Base-by-base conservation (phyloP, 345 rosid genomes). In the Erysimum cheiranthoides region DNA sequence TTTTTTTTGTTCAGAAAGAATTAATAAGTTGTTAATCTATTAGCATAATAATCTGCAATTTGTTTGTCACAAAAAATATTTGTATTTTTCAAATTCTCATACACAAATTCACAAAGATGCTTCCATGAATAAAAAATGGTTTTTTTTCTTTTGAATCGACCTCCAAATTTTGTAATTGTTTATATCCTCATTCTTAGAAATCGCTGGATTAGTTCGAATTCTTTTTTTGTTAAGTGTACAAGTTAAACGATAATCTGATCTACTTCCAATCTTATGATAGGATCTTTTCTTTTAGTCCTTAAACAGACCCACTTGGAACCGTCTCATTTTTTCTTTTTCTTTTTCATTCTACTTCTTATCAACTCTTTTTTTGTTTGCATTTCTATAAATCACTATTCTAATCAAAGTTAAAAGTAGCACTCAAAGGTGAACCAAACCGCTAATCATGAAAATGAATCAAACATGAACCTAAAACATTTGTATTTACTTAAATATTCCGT, bases 341-440 rank as follows among this genome's bases (percentile, higher is more conserved):
- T 42, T 32, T 45, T 45, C n/a, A 54, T 35, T 13, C 21, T 38
- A 38, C 31, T 4, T 27, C 13, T 61, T 61, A 6, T 61, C 11
- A 10, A 52, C 8, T 52, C 32, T 10, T 12, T 52, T 21, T 21
- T 21, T 21, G 25, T 21, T 21, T 21, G 25, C 25, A n/a, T n/a
- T 32, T 31, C 17, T 17, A 31, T 60, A n/a, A 21, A 5, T 38
- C 34, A 61, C 18, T 21, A 6, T 39, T 25, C 27, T 6, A 34
- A 12, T 10, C 12, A 18, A 18, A 18, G 16, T 18, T 60, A 18
- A 38, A 57, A 16, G 42, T 59, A 39, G 66, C 4, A 61, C 34
- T 3, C 10, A 38, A 60, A 18, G 65, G 32, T 60, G 30, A 59
- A 60, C 46, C 42, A 58, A 58, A 34, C 62, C 39, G 5, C n/a